Base-by-base conservation (phyloP, 306 rosid species). In the Cucumis hystrix region DNA sequence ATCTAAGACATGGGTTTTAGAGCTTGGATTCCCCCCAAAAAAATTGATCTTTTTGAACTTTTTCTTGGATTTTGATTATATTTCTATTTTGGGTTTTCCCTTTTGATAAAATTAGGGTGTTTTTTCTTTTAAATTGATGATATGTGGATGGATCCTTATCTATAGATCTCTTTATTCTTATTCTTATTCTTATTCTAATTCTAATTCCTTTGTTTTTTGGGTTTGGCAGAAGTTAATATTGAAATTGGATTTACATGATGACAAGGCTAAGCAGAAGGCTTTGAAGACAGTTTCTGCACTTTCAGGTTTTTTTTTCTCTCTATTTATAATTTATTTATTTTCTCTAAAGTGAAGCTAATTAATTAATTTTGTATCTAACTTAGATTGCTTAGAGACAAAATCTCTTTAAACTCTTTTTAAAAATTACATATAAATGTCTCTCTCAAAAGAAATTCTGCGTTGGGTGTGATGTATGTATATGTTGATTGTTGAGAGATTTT, bases 221-320 rank as follows among this genome's bases (percentile, higher is more conserved):
- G 17, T 49, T 23, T 82, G 76, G 66, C 92, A 92, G 99, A 96
- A 96, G 85, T 41, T 87, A 63, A 88, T 96, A 51, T 79, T 96
- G 86, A 91, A 85, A 80, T 76, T 96, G 81, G 99, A 87, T 76
- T 82, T 96, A 82, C 86, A 81, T 20, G 97, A 91, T 83, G 93
- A 80, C 86, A 96, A 76, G 77, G 96, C 91, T 77, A 96, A 96
- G 82, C 93, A 92, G 86, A 96, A 89, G 85, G 99, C 99, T 59
- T 58, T 96, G 82, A 96, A 88, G 87, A 87, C 92, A 3, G 92
- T 92, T 65, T 89, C 98, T 59, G 64, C 92, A 73, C 93, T 96
- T 84, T 75, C 90, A 80, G 99, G 99, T 92, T 52, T 1, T 28
- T 28, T 28, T 8, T 9, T 41, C 3, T 41, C 15, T 49, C 20